Base-by-base conservation (phyloP, 306 rosid genomes). In the Elaeagnus macrophylla region DNA sequence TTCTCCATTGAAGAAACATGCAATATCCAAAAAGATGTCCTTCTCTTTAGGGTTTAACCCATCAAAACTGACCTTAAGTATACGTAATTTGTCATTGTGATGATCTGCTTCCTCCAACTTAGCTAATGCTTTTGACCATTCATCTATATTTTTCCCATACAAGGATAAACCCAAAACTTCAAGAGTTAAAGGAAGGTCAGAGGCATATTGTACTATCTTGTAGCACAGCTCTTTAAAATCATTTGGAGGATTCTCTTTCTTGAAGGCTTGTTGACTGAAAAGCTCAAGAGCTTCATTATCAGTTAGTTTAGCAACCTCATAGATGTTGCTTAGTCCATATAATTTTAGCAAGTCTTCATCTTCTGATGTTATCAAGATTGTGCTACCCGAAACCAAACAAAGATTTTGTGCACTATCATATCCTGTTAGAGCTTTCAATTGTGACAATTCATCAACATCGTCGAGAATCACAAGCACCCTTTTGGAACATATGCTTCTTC, bases 1-100 rank as follows among this genome's bases (percentile, higher is more conserved):
- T 63, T 61, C 71, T 44, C 83, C 83, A 7, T 64, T 70, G 45
- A 73, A 69, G 62, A 76, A 70, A 50, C 79, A 69, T 0, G 76
- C 76, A 39, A 70, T 48, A 39, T 60, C 67, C 7, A 75, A 46
- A 48, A 75, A 75, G 12, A 75, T 20, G 10, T n/a, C 48, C 66
- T 61, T 65, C 39, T 77, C 74, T 52, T 4, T 18, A 12, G 35
- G 2, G 3, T 59, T 14, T 14, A 78, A 56, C 25, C 51, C 18
- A 45, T 45, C 7, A 12, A 11, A 45, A 45, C 49, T 62, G 8
- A 62, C 16, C 15, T 41, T 19, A 12, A 62, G 54, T 40, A 32
- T 51, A 6, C 16, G 51, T 40, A 40, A 7, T 9, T 51, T 51
- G 19, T 62, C 67, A 39, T 14, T 41, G 32, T 42, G 51, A 14